Conservation (phyloP, 1,284 basidiomycete genomes). For the Ganoderma sinense region DNA sequence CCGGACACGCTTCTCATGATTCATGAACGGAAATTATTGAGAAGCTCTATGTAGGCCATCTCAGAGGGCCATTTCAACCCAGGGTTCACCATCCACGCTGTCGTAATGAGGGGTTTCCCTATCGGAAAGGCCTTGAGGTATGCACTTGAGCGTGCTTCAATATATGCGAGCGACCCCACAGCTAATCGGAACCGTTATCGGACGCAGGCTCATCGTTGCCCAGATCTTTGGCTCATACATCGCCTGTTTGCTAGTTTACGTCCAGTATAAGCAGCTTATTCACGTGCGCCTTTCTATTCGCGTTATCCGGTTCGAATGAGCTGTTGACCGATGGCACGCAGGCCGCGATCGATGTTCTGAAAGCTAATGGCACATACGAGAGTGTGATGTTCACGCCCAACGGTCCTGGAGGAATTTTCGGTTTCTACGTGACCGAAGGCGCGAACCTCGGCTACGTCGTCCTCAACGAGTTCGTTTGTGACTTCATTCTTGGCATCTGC, state of each 20-base stretch:
- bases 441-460: slow-evolving; percentile 61
- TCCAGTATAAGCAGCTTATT: slow-evolving; percentile 66
- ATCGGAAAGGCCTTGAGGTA: slow-evolving; percentile 59
- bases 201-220: slow-evolving; percentile 62
- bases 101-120: slow-evolving; percentile 65
- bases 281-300: slow-evolving; percentile 35
- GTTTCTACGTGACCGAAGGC: slow-evolving; percentile 56
- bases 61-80: slow-evolving; percentile 76
- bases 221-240: slow-evolving; percentile 72
- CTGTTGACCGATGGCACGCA: slow-evolving; percentile 14
- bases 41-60: slow-evolving; percentile 41
- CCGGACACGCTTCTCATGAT: not conserved
- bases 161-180: not conserved
- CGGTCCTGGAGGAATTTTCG: slow-evolving; percentile 72
- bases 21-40: not conserved
- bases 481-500: slow-evolving; percentile 66
- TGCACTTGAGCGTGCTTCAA: slow-evolving; percentile 12
- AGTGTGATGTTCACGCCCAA: slow-evolving; percentile 60
- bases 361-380: slow-evolving; percentile 48
- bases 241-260: slow-evolving; percentile 64
- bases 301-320: not conserved
- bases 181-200: not conserved
- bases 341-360: slow-evolving; percentile 51
- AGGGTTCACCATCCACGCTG: slow-evolving; percentile 61
- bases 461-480: slow-evolving; percentile 72